phyloP scores from a whole-genome alignment of 441 rosid genomes.

The Pelargonium cotyledonis region DNA sequence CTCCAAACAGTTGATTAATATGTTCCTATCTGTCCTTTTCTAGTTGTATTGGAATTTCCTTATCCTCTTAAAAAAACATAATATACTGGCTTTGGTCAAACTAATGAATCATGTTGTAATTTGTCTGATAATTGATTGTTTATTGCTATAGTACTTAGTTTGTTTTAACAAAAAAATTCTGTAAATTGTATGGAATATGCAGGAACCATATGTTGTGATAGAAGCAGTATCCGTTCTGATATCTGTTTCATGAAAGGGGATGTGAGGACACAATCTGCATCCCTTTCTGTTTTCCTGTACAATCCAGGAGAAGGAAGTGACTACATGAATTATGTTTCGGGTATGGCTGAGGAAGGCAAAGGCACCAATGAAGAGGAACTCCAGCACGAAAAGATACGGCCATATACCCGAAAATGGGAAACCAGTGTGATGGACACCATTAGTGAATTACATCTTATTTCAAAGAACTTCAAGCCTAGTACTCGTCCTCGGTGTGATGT shows the following conservation, averaged over 20 bases:
- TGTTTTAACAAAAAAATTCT: not conserved
- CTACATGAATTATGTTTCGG: not conserved
- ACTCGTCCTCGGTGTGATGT: constrained; percentile 48
- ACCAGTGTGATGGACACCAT: constrained; percentile 67
- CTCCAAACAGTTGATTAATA: not conserved
- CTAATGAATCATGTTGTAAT: not conserved
- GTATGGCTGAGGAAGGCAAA: not conserved
- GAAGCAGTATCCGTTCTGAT: constrained; percentile 61
- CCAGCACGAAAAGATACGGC: constrained; percentile 62
- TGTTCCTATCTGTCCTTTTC: not conserved
- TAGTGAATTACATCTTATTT: constrained; percentile 53
- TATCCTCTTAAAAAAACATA: not conserved
- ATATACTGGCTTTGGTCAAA: not conserved
- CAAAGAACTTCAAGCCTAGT: constrained; percentile 24
- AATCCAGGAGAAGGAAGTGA: not conserved
- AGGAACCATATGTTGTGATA: constrained; percentile 85
- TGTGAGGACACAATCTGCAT: constrained; percentile 53
- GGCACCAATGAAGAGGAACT: constrained; percentile 18
- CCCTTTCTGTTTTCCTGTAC: constrained; percentile 59
- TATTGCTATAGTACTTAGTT: no score
- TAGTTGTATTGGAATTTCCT: not conserved
- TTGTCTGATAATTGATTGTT: not conserved
- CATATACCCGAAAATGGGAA: constrained; percentile 95
- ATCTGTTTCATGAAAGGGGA: constrained; percentile 84
- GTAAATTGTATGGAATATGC: constrained; percentile 18